Evolutionary conservation across 148 eudicot genomes (phyloP).

Genomic region (Amaranthus cruentus): DNA sequence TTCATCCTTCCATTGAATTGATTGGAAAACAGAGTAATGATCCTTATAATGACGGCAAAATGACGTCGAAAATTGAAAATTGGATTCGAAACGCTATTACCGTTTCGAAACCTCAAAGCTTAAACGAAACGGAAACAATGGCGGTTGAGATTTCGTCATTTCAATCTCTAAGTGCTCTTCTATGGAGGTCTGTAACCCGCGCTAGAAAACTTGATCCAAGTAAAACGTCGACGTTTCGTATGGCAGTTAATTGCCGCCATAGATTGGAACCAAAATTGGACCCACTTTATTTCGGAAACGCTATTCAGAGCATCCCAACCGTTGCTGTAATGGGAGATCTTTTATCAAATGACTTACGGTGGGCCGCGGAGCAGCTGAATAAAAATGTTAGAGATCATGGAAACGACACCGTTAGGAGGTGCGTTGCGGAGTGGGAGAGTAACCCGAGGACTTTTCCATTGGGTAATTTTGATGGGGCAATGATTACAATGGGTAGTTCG

Average conservation of each 20-base stretch:
- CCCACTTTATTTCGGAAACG: constrained; percentile 70
- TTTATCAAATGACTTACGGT: constrained; percentile 42
- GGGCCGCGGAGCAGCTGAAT: constrained; percentile 77
- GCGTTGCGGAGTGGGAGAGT: constrained; percentile 58
- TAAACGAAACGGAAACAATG: constrained; percentile 23
- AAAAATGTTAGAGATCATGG: constrained; percentile 49
- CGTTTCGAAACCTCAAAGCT: constrained; percentile 23
- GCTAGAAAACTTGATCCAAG: constrained; percentile 44
- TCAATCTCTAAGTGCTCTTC: constrained; percentile 58
- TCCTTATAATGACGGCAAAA: constrained; percentile 27
- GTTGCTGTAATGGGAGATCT: constrained; percentile 53
- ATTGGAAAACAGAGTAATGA: constrained; percentile 64
- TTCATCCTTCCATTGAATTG: constrained; percentile 32
- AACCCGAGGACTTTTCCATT: constrained; percentile 76
- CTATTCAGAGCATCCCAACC: constrained; percentile 86
- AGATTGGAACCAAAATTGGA: constrained; percentile 66
- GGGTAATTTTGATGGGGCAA: constrained; percentile 84
- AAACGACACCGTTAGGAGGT: constrained; percentile 41
- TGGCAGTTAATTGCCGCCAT: constrained; percentile 89
- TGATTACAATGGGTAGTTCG: constrained; percentile 86
- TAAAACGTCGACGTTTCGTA: constrained; percentile 65
- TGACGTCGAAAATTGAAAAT: constrained; percentile 26
- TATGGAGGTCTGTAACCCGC: constrained; percentile 77
- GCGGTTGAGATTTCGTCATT: constrained; percentile 66
- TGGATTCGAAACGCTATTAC: constrained; percentile 37